Conservation (phyloP, 1,139 yeast species). For the Diutina mesorugosa region DNA sequence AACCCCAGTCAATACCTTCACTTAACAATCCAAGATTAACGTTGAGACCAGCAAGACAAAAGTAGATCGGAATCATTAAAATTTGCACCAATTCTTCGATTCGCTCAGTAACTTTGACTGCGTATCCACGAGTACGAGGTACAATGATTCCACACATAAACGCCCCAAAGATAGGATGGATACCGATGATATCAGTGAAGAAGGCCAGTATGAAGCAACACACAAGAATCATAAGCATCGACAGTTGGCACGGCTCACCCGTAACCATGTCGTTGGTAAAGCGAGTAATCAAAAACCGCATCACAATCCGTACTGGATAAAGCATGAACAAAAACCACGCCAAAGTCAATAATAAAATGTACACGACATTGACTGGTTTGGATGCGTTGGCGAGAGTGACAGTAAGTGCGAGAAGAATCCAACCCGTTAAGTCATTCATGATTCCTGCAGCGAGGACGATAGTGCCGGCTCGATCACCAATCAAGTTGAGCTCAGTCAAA, state of each 20-base stretch:
- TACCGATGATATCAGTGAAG: conserved; percentile 71
- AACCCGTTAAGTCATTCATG: conserved; percentile 67
- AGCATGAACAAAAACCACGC: conserved; percentile 56
- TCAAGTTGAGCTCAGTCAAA: conserved; percentile 54
- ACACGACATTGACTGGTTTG: conserved; percentile 55
- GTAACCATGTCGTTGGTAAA: conserved; percentile 38
- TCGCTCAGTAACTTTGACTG: conserved; percentile 53
- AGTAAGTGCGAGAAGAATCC: conserved; percentile 66
- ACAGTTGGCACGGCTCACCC: conserved; percentile 51
- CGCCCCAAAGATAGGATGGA: conserved; percentile 74
- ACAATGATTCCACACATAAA: conserved; percentile 64
- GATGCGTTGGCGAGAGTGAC: conserved; percentile 65
- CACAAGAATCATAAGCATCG: conserved; percentile 42
- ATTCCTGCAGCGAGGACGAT: conserved; percentile 74
- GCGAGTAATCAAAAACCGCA: conserved; percentile 28
- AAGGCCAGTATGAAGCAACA: conserved; percentile 56
- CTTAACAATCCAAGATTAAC: conserved; percentile 53
- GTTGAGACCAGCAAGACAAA: conserved; percentile 65
- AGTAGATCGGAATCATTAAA: conserved; percentile 61
- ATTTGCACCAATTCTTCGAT: conserved; percentile 68
- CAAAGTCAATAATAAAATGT: conserved; percentile 47
- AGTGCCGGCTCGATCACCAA: conserved; percentile 66
- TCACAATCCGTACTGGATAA: conserved; percentile 39
- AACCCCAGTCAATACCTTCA: conserved; percentile 65
- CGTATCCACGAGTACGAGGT: conserved; percentile 70